Evolutionary conservation across 352 stramenopile genomes (phyloP), one percentile per base, ranked within the genome.

Genomic region (Phytopythium delawarense): DNA sequence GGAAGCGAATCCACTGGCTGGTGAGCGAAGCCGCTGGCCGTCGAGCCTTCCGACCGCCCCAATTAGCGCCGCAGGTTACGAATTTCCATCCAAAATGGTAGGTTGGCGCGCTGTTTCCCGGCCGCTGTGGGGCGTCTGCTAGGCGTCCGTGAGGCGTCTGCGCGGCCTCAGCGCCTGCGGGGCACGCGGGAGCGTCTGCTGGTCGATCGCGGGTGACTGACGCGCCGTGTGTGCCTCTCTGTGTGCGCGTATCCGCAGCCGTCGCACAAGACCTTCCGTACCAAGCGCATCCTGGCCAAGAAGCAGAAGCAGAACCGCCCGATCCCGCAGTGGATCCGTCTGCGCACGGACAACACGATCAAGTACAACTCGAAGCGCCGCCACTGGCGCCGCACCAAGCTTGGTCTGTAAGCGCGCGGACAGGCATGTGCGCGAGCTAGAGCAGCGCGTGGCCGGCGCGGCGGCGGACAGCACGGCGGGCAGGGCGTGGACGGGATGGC

Each of bases 241-340:
- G 30, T 57, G 34, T 57, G 51, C 8, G 18, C 30, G 30, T 8
- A 8, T 16, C 15, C 42, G 37, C 59, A 99, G 98, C 96, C 98
- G 72, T 99, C 98, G 65, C 97, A 99, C 89, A 99, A 99, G 91
- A 98, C 96, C 61, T 99, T 99, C 91, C 90, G 97, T 76, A 99
- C 96, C 66, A 99, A 99, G 96, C 89, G 90, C 64, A 99, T 97
- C 66, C 96, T 99, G 69, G 97, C 96, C 71, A 99, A 99, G 88
- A 99, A 99, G 96, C 82, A 96, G 71, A 99, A 98, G 84, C 98
- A 99, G 86, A 99, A 99, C 88, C 94, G 98, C 61, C 98, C 98
- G 61, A 98, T 99, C 84, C 98, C 98, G 54, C 94, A 99, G 79
- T 99, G 98, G 98, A 99, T 99, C 76, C 96, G 98, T 86, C 89